Conservation (phyloP, 106 monocot genomes). For the Allium fistulosum region DNA sequence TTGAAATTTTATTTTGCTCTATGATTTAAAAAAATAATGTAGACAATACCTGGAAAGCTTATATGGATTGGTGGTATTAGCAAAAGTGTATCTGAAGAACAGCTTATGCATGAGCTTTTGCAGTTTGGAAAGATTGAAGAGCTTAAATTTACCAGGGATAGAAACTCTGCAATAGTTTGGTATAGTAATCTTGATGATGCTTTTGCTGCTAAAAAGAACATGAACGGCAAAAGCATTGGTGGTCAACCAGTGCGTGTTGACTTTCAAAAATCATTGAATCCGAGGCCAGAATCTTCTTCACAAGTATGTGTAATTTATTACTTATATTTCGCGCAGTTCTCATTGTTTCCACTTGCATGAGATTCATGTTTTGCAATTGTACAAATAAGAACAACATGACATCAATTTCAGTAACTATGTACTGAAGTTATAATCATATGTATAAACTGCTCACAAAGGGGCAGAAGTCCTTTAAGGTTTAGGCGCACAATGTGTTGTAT, state of each 20-base stretch:
- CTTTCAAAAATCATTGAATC: conserved; percentile 54
- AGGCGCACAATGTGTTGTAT: too few species aligned
- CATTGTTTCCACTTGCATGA: neutral
- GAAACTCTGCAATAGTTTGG: conserved; percentile 74
- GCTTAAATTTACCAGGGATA: conserved; percentile 40
- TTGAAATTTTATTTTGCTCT: too few species aligned
- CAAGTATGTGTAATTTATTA: conserved; percentile 25
- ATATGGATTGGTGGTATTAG: conserved; percentile 93
- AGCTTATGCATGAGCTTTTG: conserved; percentile 67
- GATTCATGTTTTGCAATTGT: too few species aligned
- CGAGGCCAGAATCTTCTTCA: conserved; percentile 38
- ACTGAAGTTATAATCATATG: too few species aligned
- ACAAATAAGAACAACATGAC: too few species aligned
- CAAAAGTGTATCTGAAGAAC: conserved; percentile 44
- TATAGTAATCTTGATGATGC: conserved; percentile 73
- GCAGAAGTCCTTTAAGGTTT: too few species aligned
- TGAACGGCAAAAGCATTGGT: conserved; percentile 67
- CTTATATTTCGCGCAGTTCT: neutral
- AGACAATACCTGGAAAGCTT: conserved; percentile 80
- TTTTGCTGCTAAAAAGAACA: conserved; percentile 65
- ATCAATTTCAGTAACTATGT: too few species aligned
- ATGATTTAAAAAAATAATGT: neutral
- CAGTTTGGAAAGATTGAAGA: conserved; percentile 89
- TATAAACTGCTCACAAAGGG: too few species aligned
- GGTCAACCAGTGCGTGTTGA: conserved; percentile 81